These are phyloP conservation scores for Mallotus japonicus DNA, from an alignment of 441 rosid genomes.

Conservation along the genomic window DNA sequence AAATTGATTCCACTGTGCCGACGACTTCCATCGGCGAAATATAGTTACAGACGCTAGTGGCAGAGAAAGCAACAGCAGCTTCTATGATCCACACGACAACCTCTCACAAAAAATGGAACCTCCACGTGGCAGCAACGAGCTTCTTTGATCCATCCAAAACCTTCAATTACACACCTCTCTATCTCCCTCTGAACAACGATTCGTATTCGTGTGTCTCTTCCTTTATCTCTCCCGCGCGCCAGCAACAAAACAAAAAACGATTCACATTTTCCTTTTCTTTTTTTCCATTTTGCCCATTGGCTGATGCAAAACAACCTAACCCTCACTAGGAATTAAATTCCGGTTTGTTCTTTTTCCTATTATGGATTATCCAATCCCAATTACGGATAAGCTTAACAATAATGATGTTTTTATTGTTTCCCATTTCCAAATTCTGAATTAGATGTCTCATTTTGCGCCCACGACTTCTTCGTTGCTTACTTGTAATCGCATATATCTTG, in stretches of 20 bases:
- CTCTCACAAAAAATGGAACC: background rate
- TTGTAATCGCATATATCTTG: slow-evolving; percentile 24
- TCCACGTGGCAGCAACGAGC: background rate
- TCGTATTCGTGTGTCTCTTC: background rate
- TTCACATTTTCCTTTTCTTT: background rate
- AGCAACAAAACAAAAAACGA: background rate
- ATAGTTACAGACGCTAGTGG: background rate
- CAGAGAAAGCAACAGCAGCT: background rate
- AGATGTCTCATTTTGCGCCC: background rate
- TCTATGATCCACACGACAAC: background rate
- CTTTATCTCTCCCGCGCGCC: background rate
- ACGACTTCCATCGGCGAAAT: background rate
- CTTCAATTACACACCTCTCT: background rate
- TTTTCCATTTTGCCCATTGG: background rate
- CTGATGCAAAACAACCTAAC: background rate
- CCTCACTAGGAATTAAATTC: slow-evolving; percentile 1
- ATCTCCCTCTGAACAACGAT: background rate
- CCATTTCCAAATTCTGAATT: slow-evolving; percentile 12
- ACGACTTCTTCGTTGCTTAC: slow-evolving; percentile 14
- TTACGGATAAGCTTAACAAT: too few species aligned
- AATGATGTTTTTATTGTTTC: slow-evolving; percentile 13
- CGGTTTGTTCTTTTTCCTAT: background rate
- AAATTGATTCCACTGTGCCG: too few species aligned
- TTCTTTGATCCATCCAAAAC: slow-evolving; percentile 12
- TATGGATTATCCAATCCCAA: slow-evolving; percentile 20